Evolutionary conservation across 192 early-diverging fungal species (phyloP).

Genomic region (Podila minutissima): DNA sequence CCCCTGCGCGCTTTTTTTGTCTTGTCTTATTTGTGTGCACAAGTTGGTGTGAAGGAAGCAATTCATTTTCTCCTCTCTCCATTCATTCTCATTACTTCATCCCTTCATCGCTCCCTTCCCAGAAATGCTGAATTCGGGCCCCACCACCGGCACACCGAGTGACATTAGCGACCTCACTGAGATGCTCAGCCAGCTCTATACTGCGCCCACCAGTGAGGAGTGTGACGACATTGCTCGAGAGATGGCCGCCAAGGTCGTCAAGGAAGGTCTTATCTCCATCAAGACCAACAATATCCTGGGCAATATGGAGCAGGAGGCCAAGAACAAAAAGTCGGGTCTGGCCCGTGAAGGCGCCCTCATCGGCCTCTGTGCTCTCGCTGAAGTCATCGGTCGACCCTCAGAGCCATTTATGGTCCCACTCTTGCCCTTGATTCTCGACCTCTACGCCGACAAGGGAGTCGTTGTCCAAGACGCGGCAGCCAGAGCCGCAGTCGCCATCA

Average conservation of each 20-base stretch:
- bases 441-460: slow-evolving; percentile 63
- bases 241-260: slow-evolving; percentile 51
- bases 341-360: slow-evolving; percentile 73
- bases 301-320: slow-evolving; percentile 62
- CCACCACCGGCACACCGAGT: neutral
- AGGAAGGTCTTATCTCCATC: slow-evolving; percentile 65
- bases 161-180: slow-evolving; percentile 45
- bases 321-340: slow-evolving; percentile 73
- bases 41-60: too few relatives aligned
- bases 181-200: slow-evolving; percentile 55
- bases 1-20: too few relatives aligned
- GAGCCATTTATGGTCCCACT: slow-evolving; percentile 71
- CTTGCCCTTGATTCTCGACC: slow-evolving; percentile 67
- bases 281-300: slow-evolving; percentile 67
- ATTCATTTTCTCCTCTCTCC: too few relatives aligned
- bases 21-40: too few relatives aligned
- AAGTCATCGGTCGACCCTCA: slow-evolving; percentile 64
- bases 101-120: neutral
- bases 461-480: slow-evolving; percentile 62
- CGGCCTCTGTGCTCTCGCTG: slow-evolving; percentile 69
- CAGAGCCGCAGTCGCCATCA: slow-evolving; percentile 46
- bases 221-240: slow-evolving; percentile 57
- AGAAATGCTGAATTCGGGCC: neutral
- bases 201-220: slow-evolving; percentile 61
- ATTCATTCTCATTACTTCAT: too few relatives aligned